Evolutionary conservation across 805 yeast genomes (phyloP).

Genomic region (Candida easanensis): DNA sequence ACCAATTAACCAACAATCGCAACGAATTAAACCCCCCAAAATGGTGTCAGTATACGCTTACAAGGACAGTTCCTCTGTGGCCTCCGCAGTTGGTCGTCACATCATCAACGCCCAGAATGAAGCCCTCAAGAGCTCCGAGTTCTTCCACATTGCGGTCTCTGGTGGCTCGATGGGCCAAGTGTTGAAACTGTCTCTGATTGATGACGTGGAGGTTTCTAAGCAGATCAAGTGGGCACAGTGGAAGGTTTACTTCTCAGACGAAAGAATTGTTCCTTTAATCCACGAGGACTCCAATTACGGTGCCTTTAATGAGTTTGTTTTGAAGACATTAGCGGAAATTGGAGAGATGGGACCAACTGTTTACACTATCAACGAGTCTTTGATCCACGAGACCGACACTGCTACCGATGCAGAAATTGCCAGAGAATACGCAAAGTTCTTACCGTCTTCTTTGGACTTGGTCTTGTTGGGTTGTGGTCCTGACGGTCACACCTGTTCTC

Average conservation of each 20-base stretch:
- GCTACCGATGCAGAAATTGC: slow-evolving; percentile 53
- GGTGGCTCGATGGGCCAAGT: slow-evolving; percentile 90
- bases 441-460: slow-evolving; percentile 60
- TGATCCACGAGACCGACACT: slow-evolving; percentile 54
- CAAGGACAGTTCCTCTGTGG: slow-evolving; percentile 55
- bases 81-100: slow-evolving; percentile 62
- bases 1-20: too few species aligned
- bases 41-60: slow-evolving; percentile 40
- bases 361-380: slow-evolving; percentile 60
- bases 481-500: slow-evolving; percentile 92
- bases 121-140: slow-evolving; percentile 42
- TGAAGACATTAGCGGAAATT: slow-evolving; percentile 35
- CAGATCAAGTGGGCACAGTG: slow-evolving; percentile 66
- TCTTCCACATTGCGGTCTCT: slow-evolving; percentile 76
- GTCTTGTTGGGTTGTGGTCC: slow-evolving; percentile 90
- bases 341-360: slow-evolving; percentile 52
- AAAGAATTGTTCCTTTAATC: slow-evolving; percentile 79
- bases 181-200: slow-evolving; percentile 58
- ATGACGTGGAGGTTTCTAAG: slow-evolving; percentile 42
- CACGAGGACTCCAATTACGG: slow-evolving; percentile 87
- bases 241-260: slow-evolving; percentile 87
- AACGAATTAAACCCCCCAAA: not conserved
- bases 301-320: slow-evolving; percentile 55
- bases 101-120: slow-evolving; percentile 60
- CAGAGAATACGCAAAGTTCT: slow-evolving; percentile 51